Evolutionary conservation across 2,329 filamentous ascomycete genomes (phyloP), one percentile per base, ranked within the genome.

Genomic region (Pyrenophora teres): DNA sequence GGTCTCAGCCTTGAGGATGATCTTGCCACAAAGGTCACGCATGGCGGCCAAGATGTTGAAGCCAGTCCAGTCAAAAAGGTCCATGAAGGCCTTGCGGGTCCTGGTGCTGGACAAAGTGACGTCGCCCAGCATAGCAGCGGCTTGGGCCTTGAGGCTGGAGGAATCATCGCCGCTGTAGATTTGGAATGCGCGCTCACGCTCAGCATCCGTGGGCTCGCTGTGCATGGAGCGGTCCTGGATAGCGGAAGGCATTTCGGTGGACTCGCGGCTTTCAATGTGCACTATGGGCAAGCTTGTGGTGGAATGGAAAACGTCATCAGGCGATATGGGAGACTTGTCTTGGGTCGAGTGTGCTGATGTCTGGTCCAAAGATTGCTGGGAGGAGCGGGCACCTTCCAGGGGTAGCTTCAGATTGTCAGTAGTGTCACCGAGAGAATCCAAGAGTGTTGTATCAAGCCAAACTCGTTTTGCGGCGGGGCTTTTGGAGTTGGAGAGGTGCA

Each of bases 61-160:
- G 63, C 88, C 87, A 6, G 83, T 79, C 77, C 94, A 97, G 69
- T 97, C 88, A 70, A 93, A 97, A 9, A 97, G 78, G 54, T 91
- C 87, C 88, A 99, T 96, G 74, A 96, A 99, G 0, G 93, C 93
- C 59, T 80, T 80, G 41, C 86, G 76, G n/a, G 83, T 77, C 49
- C 76, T 76, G 36, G 76, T 76, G 62, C 82, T 82, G 37, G 81
- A 76, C 6, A 78, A 71, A 12, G 80, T 81, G 21, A 77, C 71
- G 60, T 94, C 90, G 62, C 94, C 94, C 75, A 97, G 87, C 87
- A 91, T 95, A 23, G 91, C 83, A 21, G 92, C 92, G 13, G 92
- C 91, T 69, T 88, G 87, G 27, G 88, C 85, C 67, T 90, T 92
- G 35, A 82, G 81, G 18, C 94, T 86, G 53, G 92, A 88, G 44